Evolutionary conservation across 2,329 filamentous ascomycete species (phyloP).

Genomic region (Verticillium tricorpus): DNA sequence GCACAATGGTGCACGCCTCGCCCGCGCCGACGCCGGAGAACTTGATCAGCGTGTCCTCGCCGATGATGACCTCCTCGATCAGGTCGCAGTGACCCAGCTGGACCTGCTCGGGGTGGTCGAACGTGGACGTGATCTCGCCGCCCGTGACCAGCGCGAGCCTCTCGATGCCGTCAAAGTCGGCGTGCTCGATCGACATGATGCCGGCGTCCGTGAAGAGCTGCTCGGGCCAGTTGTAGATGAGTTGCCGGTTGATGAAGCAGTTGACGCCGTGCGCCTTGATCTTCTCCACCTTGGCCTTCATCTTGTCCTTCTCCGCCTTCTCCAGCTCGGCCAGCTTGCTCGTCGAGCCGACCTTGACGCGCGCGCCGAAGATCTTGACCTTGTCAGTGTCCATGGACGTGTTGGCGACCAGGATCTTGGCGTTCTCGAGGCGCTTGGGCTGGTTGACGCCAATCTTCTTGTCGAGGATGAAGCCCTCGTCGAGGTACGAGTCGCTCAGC

Average conservation of each 20-base stretch:
- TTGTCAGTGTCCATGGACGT: constrained; percentile 99
- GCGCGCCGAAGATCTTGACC: constrained; percentile 98
- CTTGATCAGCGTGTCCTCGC: constrained; percentile 94
- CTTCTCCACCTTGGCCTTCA: constrained; percentile 98
- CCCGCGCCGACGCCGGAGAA: constrained; percentile 95
- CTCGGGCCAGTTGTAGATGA: constrained; percentile 99
- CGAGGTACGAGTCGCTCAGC: constrained; percentile 93
- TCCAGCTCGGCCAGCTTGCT: constrained; percentile 97
- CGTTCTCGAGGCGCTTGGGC: constrained; percentile 94
- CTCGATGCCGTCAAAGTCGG: constrained; percentile 98
- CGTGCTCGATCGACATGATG: constrained; percentile 98
- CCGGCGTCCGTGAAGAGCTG: constrained; percentile 97
- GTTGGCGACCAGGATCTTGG: constrained; percentile 96
- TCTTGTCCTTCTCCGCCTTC: constrained; percentile 98
- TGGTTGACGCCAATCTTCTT: constrained; percentile 99
- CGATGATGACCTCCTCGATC: constrained; percentile 97
- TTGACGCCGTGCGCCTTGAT: constrained; percentile 99
- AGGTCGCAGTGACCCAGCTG: constrained; percentile 93
- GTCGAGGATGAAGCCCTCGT: constrained; percentile 97
- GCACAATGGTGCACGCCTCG: constrained; percentile 91
- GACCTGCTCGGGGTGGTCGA: constrained; percentile 95
- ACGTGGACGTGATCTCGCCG: constrained; percentile 95
- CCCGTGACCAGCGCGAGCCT: constrained; percentile 90
- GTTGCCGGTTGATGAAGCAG: constrained; percentile 98
- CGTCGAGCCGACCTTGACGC: constrained; percentile 93